These are phyloP conservation scores for Picochlorum sp. DNA, from an alignment of 139 green algal species.

Conservation along the genomic window DNA sequence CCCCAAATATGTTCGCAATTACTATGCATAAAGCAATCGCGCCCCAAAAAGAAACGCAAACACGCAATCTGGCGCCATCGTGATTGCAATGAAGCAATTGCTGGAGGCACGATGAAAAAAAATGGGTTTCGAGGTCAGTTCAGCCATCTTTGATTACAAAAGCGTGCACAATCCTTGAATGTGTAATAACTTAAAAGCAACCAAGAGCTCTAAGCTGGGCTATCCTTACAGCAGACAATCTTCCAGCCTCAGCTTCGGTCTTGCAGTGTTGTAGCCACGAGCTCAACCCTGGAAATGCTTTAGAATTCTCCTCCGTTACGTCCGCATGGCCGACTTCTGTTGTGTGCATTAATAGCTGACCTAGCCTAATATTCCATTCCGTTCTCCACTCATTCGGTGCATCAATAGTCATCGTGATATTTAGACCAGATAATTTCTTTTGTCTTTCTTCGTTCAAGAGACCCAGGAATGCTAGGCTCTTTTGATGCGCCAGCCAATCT, in stretches of 20 bases:
- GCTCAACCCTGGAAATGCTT: constrained; percentile 2
- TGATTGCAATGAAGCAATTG: too few relatives aligned
- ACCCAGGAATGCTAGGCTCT: constrained; percentile 24
- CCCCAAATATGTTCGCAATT: too few relatives aligned
- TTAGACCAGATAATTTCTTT: neutral
- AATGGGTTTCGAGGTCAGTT: too few relatives aligned
- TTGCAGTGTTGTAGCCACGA: constrained; percentile 17
- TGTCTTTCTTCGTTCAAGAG: constrained; percentile 9
- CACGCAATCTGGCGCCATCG: too few relatives aligned
- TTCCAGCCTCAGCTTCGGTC: neutral
- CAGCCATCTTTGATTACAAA: too few relatives aligned
- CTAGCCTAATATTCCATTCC: constrained; percentile 20
- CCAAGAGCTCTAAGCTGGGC: constrained; percentile 23
- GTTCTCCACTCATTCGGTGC: neutral
- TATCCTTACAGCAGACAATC: constrained; percentile 3
- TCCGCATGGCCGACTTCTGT: constrained; percentile 4
- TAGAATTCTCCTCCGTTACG: constrained; percentile 1
- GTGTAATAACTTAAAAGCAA: too few relatives aligned
- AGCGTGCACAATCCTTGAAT: too few relatives aligned
- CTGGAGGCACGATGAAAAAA: too few relatives aligned
- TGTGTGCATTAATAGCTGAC: constrained; percentile 23
- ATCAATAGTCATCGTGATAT: neutral
- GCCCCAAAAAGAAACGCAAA: too few relatives aligned
- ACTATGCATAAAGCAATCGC: too few relatives aligned
- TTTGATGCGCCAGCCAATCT: constrained; percentile 35